A percentile compares a stretch with the other conserved stretches of the same genome.
phyloP scores from a whole-genome alignment of 805 yeast genomes.

The Saccharomycopsis sp. region DNA sequence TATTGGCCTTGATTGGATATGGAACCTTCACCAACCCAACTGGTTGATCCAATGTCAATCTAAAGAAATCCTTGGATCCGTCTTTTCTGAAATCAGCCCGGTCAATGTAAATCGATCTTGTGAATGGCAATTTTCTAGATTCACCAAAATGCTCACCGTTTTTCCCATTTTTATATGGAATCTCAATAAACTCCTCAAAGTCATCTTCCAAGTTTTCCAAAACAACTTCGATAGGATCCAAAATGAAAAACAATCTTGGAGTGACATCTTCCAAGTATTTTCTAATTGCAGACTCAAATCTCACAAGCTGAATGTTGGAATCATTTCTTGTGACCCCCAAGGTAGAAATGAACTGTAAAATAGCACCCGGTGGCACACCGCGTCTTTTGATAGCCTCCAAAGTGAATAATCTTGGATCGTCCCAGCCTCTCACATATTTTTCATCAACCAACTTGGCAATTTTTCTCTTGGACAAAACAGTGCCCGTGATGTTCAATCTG shows the following conservation, averaged over 20 bases:
- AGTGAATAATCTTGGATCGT: slow-evolving; percentile 94
- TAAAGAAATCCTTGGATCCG: slow-evolving; percentile 63
- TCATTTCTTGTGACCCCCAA: slow-evolving; percentile 94
- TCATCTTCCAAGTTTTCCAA: slow-evolving; percentile 76
- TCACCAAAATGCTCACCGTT: slow-evolving; percentile 58
- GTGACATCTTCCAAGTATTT: slow-evolving; percentile 80
- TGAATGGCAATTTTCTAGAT: slow-evolving; percentile 59
- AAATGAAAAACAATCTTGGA: slow-evolving; percentile 89
- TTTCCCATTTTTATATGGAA: slow-evolving; percentile 86
- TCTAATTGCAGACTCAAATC: slow-evolving; percentile 88
- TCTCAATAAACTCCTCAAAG: slow-evolving; percentile 55
- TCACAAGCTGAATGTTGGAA: slow-evolving; percentile 78
- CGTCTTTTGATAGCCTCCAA: slow-evolving; percentile 91
- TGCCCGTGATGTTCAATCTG: slow-evolving; percentile 88
- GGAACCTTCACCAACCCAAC: slow-evolving; percentile 95
- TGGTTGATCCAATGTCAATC: slow-evolving; percentile 88
- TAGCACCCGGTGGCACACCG: slow-evolving; percentile 98
- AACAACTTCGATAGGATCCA: slow-evolving; percentile 77
- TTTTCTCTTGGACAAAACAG: slow-evolving; percentile 90
- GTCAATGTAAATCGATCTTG: slow-evolving; percentile 75
- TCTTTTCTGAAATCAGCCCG: slow-evolving; percentile 73
- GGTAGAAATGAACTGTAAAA: slow-evolving; percentile 84
- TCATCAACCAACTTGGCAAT: slow-evolving; percentile 86
- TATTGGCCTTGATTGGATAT: slow-evolving; percentile 61
- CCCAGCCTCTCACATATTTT: slow-evolving; percentile 87